Evolutionary conservation across 305 asterid genomes (phyloP).

Genomic region (Stenogyne calaminthoides): DNA sequence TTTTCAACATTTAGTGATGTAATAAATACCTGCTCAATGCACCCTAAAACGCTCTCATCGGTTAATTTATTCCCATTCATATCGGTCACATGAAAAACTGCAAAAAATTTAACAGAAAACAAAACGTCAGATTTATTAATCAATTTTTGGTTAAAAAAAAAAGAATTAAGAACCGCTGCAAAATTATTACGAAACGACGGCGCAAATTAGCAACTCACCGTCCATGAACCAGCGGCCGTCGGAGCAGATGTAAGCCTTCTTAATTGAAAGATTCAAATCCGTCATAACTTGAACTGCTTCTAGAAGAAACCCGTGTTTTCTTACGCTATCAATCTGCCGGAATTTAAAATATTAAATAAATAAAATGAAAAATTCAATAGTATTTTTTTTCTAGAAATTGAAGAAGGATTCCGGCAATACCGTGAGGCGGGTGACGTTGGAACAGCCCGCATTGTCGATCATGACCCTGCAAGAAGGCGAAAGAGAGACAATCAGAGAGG

Average conservation of each 20-base stretch:
- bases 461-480: constrained; percentile 65
- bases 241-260: constrained; percentile 89
- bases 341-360: neutral
- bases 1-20: constrained; percentile 10
- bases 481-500: constrained; percentile 40
- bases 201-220: constrained; percentile 51
- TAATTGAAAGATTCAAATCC: constrained; percentile 88
- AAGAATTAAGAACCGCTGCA: neutral
- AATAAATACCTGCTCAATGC: constrained; percentile 76
- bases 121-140: constrained; percentile 34
- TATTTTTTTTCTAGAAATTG: neutral
- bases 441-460: constrained; percentile 89
- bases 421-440: constrained; percentile 81
- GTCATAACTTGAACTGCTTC: constrained; percentile 92
- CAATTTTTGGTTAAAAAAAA: neutral
- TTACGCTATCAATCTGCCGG: constrained; percentile 80
- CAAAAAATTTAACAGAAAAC: constrained; percentile 28
- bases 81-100: constrained; percentile 98
- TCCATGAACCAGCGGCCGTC: constrained; percentile 99
- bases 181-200: neutral
- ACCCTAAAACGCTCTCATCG: constrained; percentile 77
- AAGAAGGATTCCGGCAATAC: constrained; percentile 34
- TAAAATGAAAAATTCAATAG: neutral
- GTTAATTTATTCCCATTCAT: constrained; percentile 86
- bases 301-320: constrained; percentile 85